Evolutionary conservation across 2,329 filamentous ascomycete species (phyloP).

Genomic region (Penicillium sp.): DNA sequence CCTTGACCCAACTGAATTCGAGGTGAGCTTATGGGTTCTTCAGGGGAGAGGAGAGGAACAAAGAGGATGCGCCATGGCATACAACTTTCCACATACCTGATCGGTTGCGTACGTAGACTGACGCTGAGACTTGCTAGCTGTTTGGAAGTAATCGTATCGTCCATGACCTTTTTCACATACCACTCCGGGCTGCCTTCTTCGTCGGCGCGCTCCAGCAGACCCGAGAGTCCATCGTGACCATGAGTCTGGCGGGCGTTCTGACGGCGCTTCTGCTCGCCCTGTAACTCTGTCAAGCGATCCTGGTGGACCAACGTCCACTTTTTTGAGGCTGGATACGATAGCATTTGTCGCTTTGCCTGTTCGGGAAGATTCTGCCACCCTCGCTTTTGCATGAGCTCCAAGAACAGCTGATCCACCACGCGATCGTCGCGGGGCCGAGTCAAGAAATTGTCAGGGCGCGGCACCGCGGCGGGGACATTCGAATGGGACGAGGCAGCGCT

Average conservation of each 20-base stretch:
- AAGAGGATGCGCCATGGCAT: neutral
- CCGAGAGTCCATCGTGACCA: constrained; percentile 56
- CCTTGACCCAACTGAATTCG: constrained; percentile 71
- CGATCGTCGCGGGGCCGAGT: constrained; percentile 52
- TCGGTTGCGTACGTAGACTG: constrained; percentile 90
- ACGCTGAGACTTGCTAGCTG: constrained; percentile 89
- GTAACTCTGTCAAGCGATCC: constrained; percentile 85
- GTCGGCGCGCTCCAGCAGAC: constrained; percentile 72
- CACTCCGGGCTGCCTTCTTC: constrained; percentile 96
- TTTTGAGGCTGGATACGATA: constrained; percentile 86
- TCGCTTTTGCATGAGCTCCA: constrained; percentile 92
- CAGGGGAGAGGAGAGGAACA: neutral
- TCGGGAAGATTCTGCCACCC: constrained; percentile 97
- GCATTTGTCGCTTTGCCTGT: constrained; percentile 90
- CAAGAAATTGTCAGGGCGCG: constrained; percentile 33
- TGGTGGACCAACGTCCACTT: constrained; percentile 98
- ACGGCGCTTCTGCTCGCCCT: constrained; percentile 86
- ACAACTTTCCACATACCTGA: constrained; percentile 46
- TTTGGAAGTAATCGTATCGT: constrained; percentile 87
- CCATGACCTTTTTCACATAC: constrained; percentile 96
- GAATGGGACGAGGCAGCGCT: constrained; percentile 27
- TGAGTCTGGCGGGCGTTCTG: constrained; percentile 65
- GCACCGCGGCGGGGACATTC: constrained; percentile 27
- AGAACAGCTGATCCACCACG: constrained; percentile 83
- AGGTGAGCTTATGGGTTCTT: constrained; percentile 5